Evolutionary conservation across 306 rosid genomes (phyloP).

Genomic region (Ormosia emarginata): DNA sequence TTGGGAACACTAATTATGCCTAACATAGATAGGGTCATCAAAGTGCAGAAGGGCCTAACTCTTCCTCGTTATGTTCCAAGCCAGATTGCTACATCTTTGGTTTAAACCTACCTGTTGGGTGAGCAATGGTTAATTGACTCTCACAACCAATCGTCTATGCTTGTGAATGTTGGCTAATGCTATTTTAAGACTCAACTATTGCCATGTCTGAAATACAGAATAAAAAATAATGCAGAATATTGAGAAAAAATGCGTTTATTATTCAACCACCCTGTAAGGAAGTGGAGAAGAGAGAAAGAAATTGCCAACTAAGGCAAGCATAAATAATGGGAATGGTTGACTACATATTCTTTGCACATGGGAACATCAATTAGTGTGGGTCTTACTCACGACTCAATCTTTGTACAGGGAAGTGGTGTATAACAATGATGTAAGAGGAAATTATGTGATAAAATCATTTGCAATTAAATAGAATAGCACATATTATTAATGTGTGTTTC

Average conservation of each 20-base stretch:
- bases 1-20: slow-evolving; percentile 28
- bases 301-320: background rate
- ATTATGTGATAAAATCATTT: background rate
- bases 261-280: background rate
- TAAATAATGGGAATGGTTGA: background rate
- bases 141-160: background rate
- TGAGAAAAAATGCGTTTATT: background rate
- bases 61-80: slow-evolving; percentile 26
- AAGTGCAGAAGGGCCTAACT: slow-evolving; percentile 58
- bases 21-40: background rate
- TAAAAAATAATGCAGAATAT: background rate
- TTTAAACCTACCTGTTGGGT: slow-evolving; percentile 23
- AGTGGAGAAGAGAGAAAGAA: background rate
- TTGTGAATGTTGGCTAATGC: background rate
- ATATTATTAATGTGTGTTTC: too few species aligned
- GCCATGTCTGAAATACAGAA: background rate
- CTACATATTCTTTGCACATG: background rate
- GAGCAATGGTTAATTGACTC: slow-evolving; percentile 13
- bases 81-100: slow-evolving; percentile 8
- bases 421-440: background rate
- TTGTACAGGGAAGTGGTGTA: background rate
- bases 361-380: slow-evolving; percentile 11
- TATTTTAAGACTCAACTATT: background rate
- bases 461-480: background rate
- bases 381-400: background rate